Evolutionary conservation across 768 basidiomycete species (phyloP), one percentile per base, ranked within the genome.

Genomic region (Cystobasidium ongulense): DNA sequence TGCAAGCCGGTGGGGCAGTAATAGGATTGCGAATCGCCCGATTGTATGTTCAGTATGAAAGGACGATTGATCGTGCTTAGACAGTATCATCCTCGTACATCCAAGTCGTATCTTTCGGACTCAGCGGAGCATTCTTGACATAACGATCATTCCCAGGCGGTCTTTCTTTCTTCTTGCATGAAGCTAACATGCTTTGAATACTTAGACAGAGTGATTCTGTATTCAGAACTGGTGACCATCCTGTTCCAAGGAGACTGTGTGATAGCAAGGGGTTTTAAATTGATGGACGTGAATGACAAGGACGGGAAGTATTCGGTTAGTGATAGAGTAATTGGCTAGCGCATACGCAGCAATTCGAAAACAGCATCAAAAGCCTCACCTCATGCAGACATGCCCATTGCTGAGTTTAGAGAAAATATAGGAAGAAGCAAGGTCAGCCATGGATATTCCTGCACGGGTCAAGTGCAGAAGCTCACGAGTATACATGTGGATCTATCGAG

Each of bases 151-250:
- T 81, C 1, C 81, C 81, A 74, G 78, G 75, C 0, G 81, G 81
- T 80, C 78, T 67, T 65, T 79, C 79, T 63, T 79, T 80, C 76
- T 80, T 81, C 75, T 78, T 81, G 73, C 80, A 81, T 1, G 79
- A 80, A 1, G 81, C 81, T 18, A 82, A 74, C 81, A 82, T 82
- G n/a, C 79, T 80, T 67, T 82, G 81, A 74, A 82, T 77, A 1
- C 80, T 81, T 36, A 82, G 78, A 73, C 81, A 82, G 17, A 82
- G 75, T 21, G 80, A 74, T 1, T 80, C 77, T 1, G 79, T 80
- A 31, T 78, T 81, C 18, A 82, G 76, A 0, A 82, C 81, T 17
- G 81, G 81, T 25, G 79, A 80, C 81, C 81, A 82, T 52, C 80
- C 80, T 35, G 73, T 79, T 4, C 78, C 80, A 77, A 73, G n/a